Percentiles rank a stretch among this genome's conserved stretches.
Evolutionary conservation across 2,329 filamentous ascomycete genomes (phyloP).

Genomic region (Colletotrichum somersetense): DNA sequence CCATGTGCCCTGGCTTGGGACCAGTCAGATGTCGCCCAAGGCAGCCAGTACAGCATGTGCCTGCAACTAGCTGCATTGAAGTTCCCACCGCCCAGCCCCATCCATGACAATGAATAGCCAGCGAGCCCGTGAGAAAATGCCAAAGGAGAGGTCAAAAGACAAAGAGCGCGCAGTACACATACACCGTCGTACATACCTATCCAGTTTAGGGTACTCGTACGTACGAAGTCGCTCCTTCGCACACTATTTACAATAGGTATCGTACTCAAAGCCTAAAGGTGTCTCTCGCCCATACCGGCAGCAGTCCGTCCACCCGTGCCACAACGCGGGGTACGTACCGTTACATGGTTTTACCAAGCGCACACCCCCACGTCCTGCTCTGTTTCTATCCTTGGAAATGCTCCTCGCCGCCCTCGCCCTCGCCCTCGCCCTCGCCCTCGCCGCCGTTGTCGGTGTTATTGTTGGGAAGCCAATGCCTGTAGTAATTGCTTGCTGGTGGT

Average conservation of each 20-base stretch:
- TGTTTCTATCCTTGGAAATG: conserved; percentile 39
- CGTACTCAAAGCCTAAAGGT: not conserved
- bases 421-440: conserved; percentile 18
- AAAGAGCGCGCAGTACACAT: not conserved
- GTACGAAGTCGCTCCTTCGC: not conserved
- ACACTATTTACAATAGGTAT: too few species aligned
- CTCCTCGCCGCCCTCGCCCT: conserved; percentile 7
- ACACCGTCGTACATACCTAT: not conserved
- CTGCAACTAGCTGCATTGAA: conserved; percentile 5
- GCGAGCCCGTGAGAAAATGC: not conserved
- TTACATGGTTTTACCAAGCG: conserved; percentile 1
- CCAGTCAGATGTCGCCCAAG: conserved; percentile 33
- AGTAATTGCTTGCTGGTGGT: conserved; percentile 20
- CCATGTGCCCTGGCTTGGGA: conserved; percentile 19
- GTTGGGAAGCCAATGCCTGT: not conserved
- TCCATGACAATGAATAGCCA: not conserved
- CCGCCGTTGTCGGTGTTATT: not conserved
- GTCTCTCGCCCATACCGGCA: conserved; percentile 1
- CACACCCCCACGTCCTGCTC: conserved; percentile 21
- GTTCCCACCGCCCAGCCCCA: not conserved
- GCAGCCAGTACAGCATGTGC: conserved; percentile 27
- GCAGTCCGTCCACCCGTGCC: conserved; percentile 1
- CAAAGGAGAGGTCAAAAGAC: not conserved
- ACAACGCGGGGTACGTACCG: conserved; percentile 37
- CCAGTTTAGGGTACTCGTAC: not conserved